Evolutionary conservation across 371 early-diverging fungal species (phyloP), one percentile per base, ranked within the genome.

Genomic region (Apophysomyces elegans): DNA sequence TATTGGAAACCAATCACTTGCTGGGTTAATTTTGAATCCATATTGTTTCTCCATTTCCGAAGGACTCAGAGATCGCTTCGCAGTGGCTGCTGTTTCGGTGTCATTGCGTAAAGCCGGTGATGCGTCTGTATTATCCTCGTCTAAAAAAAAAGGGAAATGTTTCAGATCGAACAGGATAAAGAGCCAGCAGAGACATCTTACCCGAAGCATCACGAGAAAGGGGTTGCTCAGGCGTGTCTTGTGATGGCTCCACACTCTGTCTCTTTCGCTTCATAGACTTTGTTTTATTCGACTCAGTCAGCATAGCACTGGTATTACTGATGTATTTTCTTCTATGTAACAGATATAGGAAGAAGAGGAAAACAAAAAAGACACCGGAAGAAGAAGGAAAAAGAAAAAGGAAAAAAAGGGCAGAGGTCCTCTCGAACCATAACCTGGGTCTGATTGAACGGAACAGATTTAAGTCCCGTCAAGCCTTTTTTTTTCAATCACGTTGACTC

Each of bases 151-250:
- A 0, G 43, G n/a, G 2, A 26, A 26, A 26, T 3, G 32, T 26
- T 41, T 45, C 12, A 26, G 56, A 37, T 8, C 56, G 13, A 8
- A 26, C 32, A 26, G 32, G 37, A 62, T 7, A 54, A 37, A 7
- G 0, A 18, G 16, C 3, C 11, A 50, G 0, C n/a, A 45, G 8
- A 7, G 32, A 36, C 26, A 61, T 35, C 38, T 18, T 16, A 63
- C 63, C 63, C 54, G 67, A 66, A n/a, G 67, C 67, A 61, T 66
- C 67, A 35, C 67, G 67, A 14, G 67, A 66, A 32, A 60, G 13
- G 14, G 67, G 54, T 54, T 66, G 67, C 32, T 66, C 65, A 36
- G 18, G 41, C 37, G 60, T 18, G 9, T 50, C 54, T 21, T 9
- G 9, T 7, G 54, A 50, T 9, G 21, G 54, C n/a, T 21, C 21